phyloP scores from a whole-genome alignment of 768 basidiomycete species.

The Terana coerulea region DNA sequence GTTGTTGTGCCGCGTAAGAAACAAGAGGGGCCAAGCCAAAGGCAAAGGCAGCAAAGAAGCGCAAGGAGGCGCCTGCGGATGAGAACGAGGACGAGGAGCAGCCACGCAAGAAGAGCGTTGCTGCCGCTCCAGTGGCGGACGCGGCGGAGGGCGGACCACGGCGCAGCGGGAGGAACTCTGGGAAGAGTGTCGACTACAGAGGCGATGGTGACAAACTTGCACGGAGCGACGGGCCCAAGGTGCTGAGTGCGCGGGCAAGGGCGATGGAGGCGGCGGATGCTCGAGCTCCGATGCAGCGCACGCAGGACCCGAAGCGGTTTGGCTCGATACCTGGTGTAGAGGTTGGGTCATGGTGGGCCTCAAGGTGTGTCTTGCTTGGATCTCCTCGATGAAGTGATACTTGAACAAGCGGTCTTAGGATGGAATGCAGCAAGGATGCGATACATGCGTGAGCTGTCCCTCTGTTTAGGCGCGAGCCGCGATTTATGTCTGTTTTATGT shows the following conservation, averaged over 20 bases:
- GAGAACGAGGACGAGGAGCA: conserved; percentile 21
- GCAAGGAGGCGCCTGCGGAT: conserved; percentile 24
- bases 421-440: conserved; percentile 69
- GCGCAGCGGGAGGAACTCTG: conserved; percentile 65
- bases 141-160: conserved; percentile 35
- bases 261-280: conserved; percentile 23
- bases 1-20: conserved; percentile 44
- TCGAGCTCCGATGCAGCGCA: conserved; percentile 27
- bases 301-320: conserved; percentile 62
- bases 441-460: conserved; percentile 73
- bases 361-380: conserved; percentile 43
- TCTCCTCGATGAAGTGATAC: not conserved
- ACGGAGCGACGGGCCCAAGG: not conserved
- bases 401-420: conserved; percentile 26
- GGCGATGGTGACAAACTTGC: conserved; percentile 33
- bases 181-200: conserved; percentile 54
- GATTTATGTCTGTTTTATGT: not conserved
- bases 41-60: conserved; percentile 31
- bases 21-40: conserved; percentile 35
- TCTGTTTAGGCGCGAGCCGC: not conserved
- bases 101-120: conserved; percentile 13
- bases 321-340: conserved; percentile 77
- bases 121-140: conserved; percentile 11
- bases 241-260: conserved; percentile 17
- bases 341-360: conserved; percentile 84